These are phyloP conservation scores for Asclepias syriaca DNA, from an alignment of 257 asterid species.

Conservation along the genomic window DNA sequence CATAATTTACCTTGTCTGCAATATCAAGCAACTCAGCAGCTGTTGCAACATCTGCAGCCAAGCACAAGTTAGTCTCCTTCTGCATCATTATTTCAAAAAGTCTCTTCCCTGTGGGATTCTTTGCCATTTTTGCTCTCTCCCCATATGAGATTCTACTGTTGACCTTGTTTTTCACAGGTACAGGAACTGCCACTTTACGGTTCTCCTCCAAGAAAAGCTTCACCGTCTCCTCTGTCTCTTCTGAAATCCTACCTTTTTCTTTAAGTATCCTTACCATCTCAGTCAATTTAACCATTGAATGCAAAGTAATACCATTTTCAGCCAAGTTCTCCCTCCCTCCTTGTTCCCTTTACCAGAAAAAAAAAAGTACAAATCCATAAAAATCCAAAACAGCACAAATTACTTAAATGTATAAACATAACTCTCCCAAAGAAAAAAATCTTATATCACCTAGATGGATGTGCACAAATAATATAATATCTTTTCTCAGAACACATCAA, in stretches of 20 bases:
- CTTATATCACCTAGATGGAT: background rate
- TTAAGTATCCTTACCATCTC: constrained; percentile 89
- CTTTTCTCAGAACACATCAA: background rate
- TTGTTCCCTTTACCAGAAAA: constrained; percentile 58
- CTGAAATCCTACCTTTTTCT: constrained; percentile 84
- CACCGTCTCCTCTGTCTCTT: constrained; percentile 83
- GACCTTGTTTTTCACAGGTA: constrained; percentile 28
- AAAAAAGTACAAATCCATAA: background rate
- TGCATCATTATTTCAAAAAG: constrained; percentile 83
- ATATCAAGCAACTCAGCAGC: constrained; percentile 86
- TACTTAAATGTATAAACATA: background rate
- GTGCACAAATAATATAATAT: background rate
- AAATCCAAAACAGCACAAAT: background rate
- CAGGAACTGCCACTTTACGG: constrained; percentile 60
- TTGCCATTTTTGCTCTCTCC: constrained; percentile 74
- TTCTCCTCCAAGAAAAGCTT: constrained; percentile 76
- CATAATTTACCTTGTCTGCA: constrained; percentile 67
- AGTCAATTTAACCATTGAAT: constrained; percentile 79
- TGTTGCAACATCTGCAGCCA: constrained; percentile 96
- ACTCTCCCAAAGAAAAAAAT: background rate
- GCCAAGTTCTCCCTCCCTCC: constrained; percentile 96
- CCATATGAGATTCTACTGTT: constrained; percentile 52
- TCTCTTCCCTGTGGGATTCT: constrained; percentile 86
- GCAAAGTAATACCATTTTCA: constrained; percentile 75
- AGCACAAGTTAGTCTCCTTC: constrained; percentile 81